Evolutionary conservation across 139 green algal species (phyloP), one percentile per base, ranked within the genome.

Genomic region (Chlorella sp.): DNA sequence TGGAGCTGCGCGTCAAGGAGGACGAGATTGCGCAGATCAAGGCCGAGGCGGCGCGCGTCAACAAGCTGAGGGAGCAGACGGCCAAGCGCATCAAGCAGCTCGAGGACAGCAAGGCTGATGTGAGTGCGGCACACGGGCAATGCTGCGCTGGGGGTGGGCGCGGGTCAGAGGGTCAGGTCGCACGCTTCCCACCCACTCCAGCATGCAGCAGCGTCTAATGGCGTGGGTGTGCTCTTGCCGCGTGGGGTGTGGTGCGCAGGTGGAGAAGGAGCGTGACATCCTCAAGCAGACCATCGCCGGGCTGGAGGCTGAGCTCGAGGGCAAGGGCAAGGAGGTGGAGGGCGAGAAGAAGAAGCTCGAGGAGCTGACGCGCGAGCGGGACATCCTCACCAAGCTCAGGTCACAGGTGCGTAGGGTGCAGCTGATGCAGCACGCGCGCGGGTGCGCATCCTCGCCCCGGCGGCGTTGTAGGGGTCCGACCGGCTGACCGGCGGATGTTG

Each of bases 351-450:
- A 92, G 74, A 93, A 92, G 82, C 79, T 91, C 74, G 89, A 96
- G 71, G 90, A 97, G 80, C 83, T 97, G 36, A 81, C 80, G 35
- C 76, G 86, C 5, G 93, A 97, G 83, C 68, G 88, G 0, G 93
- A 97, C 77, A 86, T 95, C 24, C 86, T 97, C 14, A 92, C 87
- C 83, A 96, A 96, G 83, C 83, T 94, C 26, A 85, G 91, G 24
- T 87, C 83, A 10, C 84, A 92, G 73, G 83, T 88, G 32, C 5
- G 70, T 49, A n/a, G 59, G 24, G 22, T n/a, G n/a, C n/a, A n/a
- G n/a, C n/a, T n/a, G n/a, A n/a, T n/a, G n/a, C n/a, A n/a, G n/a
- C n/a, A n/a, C n/a, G n/a, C n/a, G n/a, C n/a, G n/a, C n/a, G n/a
- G n/a, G n/a, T n/a, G n/a, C n/a, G n/a, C n/a, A n/a, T n/a, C n/a